phyloP scores from a whole-genome alignment of 2,329 filamentous ascomycete genomes.

The Epichloe gansuensis region DNA sequence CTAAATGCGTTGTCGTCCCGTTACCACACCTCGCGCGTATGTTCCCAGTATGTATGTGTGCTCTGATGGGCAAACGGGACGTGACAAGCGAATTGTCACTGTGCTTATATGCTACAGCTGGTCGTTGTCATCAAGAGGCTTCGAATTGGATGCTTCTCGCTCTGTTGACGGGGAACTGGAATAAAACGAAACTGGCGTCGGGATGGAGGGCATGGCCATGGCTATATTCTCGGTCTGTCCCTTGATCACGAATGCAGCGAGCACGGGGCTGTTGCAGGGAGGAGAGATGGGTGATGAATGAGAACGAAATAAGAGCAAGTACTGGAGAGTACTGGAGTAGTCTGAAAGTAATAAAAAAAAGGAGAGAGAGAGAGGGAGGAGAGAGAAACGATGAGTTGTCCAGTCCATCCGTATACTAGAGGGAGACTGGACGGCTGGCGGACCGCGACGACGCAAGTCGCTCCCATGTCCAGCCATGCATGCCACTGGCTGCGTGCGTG shows the following conservation, averaged over 20 bases:
- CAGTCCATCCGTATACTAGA: not conserved
- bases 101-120: not conserved
- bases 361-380: not conserved
- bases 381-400: not conserved
- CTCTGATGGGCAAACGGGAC: not conserved
- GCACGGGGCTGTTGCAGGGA: too few relatives aligned
- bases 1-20: not conserved
- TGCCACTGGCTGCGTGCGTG: not conserved
- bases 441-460: not conserved
- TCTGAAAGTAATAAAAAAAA: not conserved
- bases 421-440: constrained; percentile 1
- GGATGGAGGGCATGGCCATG: too few relatives aligned
- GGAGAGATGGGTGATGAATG: too few relatives aligned
- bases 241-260: too few relatives aligned
- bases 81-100: not conserved
- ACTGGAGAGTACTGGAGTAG: too few relatives aligned
- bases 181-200: too few relatives aligned
- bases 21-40: not conserved
- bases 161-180: not conserved
- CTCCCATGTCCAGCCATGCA: not conserved
- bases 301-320: too few relatives aligned
- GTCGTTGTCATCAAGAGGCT: not conserved
- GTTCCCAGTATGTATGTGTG: not conserved
- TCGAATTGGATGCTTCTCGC: too few relatives aligned
- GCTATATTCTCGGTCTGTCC: too few relatives aligned